Conservation (phyloP, 192 early-diverging fungal species). For the Powellomyces hirtus region DNA sequence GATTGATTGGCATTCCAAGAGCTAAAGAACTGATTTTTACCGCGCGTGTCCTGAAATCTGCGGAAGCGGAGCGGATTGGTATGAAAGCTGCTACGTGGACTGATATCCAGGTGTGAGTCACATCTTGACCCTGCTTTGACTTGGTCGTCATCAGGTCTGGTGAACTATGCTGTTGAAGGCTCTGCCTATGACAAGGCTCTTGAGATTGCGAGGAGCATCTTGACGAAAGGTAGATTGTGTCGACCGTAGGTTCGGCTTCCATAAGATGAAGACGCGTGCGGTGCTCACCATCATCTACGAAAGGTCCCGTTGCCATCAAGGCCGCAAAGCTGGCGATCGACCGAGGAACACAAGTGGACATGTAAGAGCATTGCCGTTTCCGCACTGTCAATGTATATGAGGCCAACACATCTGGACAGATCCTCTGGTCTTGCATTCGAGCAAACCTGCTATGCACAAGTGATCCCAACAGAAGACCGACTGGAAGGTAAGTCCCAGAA, state of each 20-base stretch:
- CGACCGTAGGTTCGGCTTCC: no score
- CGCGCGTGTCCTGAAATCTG: slow-evolving; percentile 62
- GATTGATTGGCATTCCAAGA: slow-evolving; percentile 78
- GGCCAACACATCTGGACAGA: slow-evolving; percentile 32
- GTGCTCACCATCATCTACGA: no score
- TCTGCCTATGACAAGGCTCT: slow-evolving; percentile 69
- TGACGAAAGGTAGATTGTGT: slow-evolving; percentile 33
- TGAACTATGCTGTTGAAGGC: slow-evolving; percentile 72
- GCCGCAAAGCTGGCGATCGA: slow-evolving; percentile 94
- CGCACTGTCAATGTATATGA: not conserved
- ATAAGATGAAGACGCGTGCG: no score
- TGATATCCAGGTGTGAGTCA: not conserved
- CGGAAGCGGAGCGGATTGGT: slow-evolving; percentile 65
- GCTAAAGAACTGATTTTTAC: slow-evolving; percentile 96
- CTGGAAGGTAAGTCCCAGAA: slow-evolving; percentile 79
- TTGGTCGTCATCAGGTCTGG: slow-evolving; percentile 52
- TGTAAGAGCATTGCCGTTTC: slow-evolving; percentile 43
- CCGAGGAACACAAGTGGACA: slow-evolving; percentile 73
- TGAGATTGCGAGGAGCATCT: slow-evolving; percentile 73
- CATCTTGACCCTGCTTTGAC: not conserved
- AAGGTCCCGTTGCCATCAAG: slow-evolving; percentile 80
- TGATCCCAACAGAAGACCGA: slow-evolving; percentile 92
- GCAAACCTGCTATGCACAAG: slow-evolving; percentile 91
- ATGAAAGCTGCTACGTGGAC: not conserved
- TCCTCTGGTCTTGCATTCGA: slow-evolving; percentile 85